Evolutionary conservation across 805 yeast species (phyloP).

Genomic region (Isabelozyma gotoi): DNA sequence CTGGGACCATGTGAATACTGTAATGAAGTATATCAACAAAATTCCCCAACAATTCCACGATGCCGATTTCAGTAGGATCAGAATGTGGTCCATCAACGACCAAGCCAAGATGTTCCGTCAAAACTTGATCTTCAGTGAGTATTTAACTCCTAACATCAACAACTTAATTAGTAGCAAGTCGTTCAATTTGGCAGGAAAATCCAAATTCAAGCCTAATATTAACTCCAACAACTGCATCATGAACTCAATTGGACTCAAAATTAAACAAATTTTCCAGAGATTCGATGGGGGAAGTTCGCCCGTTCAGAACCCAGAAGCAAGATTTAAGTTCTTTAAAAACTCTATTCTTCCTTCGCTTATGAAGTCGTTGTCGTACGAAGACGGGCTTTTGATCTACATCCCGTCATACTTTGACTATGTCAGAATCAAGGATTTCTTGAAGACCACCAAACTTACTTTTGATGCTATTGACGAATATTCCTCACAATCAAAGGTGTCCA

Average conservation of each 20-base stretch:
- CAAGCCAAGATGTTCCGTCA: constrained; percentile 74
- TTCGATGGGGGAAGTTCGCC: constrained; percentile 55
- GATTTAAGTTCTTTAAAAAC: constrained; percentile 79
- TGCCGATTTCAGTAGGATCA: constrained; percentile 86
- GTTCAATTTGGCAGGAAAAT: constrained; percentile 57
- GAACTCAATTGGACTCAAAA: constrained; percentile 60
- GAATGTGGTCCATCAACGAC: constrained; percentile 91
- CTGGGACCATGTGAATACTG: constrained; percentile 77
- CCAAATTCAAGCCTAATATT: constrained; percentile 52
- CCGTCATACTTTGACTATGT: constrained; percentile 87
- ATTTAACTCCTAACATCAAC: constrained; percentile 78
- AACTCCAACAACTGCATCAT: constrained; percentile 53
- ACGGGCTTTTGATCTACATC: constrained; percentile 76
- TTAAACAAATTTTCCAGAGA: constrained; percentile 71
- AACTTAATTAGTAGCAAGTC: constrained; percentile 50
- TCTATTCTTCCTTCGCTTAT: constrained; percentile 71
- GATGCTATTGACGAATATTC: constrained; percentile 84
- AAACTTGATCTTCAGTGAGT: constrained; percentile 72
- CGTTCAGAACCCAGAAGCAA: constrained; percentile 70
- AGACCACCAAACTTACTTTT: constrained; percentile 62
- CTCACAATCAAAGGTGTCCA: constrained; percentile 63
- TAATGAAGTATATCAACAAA: constrained; percentile 65
- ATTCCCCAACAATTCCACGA: constrained; percentile 76
- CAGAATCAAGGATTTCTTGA: constrained; percentile 70
- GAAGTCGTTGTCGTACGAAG: constrained; percentile 59